Evolutionary conservation across 768 basidiomycete genomes (phyloP).

Genomic region (Kwoniella botswanensis): DNA sequence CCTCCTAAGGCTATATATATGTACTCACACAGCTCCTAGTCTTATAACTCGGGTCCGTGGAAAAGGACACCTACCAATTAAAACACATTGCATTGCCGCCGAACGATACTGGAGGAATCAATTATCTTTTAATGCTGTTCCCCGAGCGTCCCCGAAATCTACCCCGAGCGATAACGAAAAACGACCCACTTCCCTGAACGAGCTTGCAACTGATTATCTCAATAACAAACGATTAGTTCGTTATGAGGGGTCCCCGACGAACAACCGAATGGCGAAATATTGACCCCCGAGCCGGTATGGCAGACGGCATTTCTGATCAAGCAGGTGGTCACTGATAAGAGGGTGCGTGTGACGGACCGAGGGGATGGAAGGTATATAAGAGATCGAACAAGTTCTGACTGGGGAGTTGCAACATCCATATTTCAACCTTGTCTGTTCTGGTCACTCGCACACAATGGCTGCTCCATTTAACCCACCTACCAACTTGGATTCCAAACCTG

Average conservation of each 20-base stretch:
- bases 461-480: conserved; percentile 37
- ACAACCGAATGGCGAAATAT: background rate
- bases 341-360: conserved; percentile 1
- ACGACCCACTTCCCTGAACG: background rate
- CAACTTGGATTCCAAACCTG: conserved; percentile 14
- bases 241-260: background rate
- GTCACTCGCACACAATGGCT: conserved; percentile 19
- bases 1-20: background rate
- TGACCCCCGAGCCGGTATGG: background rate
- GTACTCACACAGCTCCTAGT: background rate
- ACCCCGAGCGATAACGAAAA: background rate
- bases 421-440: background rate
- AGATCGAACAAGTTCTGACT: background rate
- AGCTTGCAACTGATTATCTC: background rate
- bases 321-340: background rate
- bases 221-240: background rate
- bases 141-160: background rate
- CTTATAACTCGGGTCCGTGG: background rate
- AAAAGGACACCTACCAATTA: background rate
- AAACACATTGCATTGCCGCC: background rate
- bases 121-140: background rate
- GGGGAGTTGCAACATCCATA: conserved; percentile 1
- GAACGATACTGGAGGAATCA: background rate
- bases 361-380: background rate
- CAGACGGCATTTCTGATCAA: background rate